A percentile compares a stretch with the other conserved stretches of the same genome.
Evolutionary conservation across 129 eudicot species (phyloP).

Genomic region (Pseudognaphalium luteoalbum): DNA sequence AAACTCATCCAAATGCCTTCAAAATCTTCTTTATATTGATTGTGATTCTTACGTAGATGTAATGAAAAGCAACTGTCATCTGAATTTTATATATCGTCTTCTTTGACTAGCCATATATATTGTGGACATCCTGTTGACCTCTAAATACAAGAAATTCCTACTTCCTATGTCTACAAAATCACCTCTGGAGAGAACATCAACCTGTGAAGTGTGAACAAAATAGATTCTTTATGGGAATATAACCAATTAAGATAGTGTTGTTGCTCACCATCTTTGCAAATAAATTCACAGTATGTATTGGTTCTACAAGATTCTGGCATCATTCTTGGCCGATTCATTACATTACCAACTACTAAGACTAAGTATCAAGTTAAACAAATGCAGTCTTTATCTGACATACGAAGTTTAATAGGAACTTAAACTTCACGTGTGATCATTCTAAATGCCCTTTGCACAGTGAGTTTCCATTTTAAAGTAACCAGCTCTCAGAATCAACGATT

Average conservation of each 20-base stretch:
- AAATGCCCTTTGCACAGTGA: too few species aligned
- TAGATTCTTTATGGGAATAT: background rate
- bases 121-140: background rate
- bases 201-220: background rate
- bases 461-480: too few species aligned
- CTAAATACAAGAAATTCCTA: background rate
- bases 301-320: background rate
- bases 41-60: background rate
- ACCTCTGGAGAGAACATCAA: background rate
- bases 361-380: background rate
- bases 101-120: background rate
- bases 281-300: background rate
- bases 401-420: too few species aligned
- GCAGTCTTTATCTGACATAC: background rate
- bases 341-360: background rate
- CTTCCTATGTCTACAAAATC: background rate
- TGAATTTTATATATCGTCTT: background rate
- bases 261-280: background rate
- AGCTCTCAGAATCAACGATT: background rate
- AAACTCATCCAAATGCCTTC: background rate
- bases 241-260: background rate
- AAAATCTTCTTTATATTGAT: background rate
- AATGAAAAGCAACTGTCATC: background rate
- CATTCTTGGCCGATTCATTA: background rate
- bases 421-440: too few species aligned